Evolutionary conservation across 148 eudicot genomes (phyloP), one percentile per base, ranked within the genome.

Genomic region (Talinum fruticosum): DNA sequence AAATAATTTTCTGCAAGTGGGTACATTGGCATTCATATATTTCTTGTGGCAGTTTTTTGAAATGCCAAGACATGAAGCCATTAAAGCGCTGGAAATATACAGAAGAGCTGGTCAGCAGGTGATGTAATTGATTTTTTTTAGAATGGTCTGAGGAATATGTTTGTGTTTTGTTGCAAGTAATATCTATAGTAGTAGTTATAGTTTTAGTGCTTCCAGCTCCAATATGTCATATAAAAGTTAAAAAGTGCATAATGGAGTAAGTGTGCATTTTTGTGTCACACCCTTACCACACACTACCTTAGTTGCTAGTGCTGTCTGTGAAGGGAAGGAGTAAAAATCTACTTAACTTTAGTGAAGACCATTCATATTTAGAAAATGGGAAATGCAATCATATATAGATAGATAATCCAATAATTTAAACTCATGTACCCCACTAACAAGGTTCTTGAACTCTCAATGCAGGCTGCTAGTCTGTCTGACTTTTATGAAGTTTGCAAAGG

Each of bases 51-150:
- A 96, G 99, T 96, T 96, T 86, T 96, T 96, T 84, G 99, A 96
- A 86, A 93, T 96, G 99, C 97, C 99, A 79, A 91, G 97, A 79
- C 99, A 96, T 80, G 99, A 96, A 87, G 99, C 99, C 45, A 84
- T 90, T 15, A 96, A 90, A 82, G 97, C 99, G 57, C 89, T 96
- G 57, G 99, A 93, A 83, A 84, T 96, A 15, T 96, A 96, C 79
- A 90, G 87, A 87, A 85, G 97, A 83, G 99, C 98, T 80, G 95
- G 99, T 35, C 97, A 91, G 84, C 99, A 96, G 98, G 99, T 96
- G 72, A 73, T 71, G 75, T 44, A 73, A 47, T 71, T 29, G 44
- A 44, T 78, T 29, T 57, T 6, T 51, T 51, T 14, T 28, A 28
- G 23, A 54, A 67, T 19, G 33, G 34, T 16, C 10, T 61, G 61